These are phyloP conservation scores for Porphyridium purpureum DNA, from an alignment of 23 red algal genomes.

Conservation along the genomic window DNA sequence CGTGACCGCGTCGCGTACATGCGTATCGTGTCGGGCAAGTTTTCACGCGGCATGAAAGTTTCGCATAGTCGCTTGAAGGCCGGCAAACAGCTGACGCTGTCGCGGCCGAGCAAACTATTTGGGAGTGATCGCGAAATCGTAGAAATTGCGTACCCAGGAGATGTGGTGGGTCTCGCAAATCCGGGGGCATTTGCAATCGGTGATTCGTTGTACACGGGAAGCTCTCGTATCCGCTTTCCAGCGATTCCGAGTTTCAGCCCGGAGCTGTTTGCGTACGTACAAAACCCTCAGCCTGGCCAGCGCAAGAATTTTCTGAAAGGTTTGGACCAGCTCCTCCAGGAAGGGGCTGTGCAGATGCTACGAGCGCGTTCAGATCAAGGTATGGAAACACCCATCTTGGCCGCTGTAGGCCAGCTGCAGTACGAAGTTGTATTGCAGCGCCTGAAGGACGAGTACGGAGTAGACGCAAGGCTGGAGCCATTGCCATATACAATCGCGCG, in stretches of 20 bases:
- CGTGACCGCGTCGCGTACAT: constrained; percentile 68
- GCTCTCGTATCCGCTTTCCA: constrained; percentile 16
- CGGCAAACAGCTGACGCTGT: constrained; percentile 41
- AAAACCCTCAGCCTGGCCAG: constrained; percentile 45
- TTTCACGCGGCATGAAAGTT: constrained; percentile 66
- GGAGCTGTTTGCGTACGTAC: constrained; percentile 55
- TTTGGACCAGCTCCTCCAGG: constrained; percentile 51
- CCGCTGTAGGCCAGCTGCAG: constrained; percentile 70
- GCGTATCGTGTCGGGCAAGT: constrained; percentile 35
- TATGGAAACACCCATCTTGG: constrained; percentile 47
- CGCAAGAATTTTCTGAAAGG: constrained; percentile 81
- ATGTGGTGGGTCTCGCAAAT: constrained; percentile 64
- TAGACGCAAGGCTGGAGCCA: constrained; percentile 46
- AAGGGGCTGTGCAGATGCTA: constrained; percentile 61
- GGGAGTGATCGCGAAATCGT: constrained; percentile 48
- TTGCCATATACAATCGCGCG: constrained; percentile 39
- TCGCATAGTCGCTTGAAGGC: constrained; percentile 28
- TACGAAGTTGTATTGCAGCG: constrained; percentile 63
- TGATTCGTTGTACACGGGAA: constrained; percentile 33
- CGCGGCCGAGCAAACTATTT: constrained; percentile 57
- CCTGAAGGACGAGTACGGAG: constrained; percentile 67
- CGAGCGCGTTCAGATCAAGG: constrained; percentile 41
- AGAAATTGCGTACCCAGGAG: constrained; percentile 66
- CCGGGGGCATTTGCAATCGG: constrained; percentile 63
- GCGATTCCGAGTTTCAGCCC: constrained; percentile 58